Conservation (phyloP, 305 asterid genomes). For the Fraxinus platypoda region DNA sequence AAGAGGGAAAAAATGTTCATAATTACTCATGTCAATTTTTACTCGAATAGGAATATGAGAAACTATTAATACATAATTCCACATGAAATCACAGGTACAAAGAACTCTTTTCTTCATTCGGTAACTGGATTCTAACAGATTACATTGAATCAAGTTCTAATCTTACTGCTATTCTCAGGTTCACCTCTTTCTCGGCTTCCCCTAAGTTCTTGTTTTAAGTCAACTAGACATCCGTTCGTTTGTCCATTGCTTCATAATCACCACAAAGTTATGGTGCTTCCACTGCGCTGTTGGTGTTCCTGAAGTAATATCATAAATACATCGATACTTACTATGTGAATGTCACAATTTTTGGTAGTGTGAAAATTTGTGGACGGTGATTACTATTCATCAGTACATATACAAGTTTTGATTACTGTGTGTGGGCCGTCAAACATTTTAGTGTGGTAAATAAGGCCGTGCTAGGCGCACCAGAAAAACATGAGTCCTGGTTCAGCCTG, state of each 20-base stretch:
- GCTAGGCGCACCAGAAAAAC: neutral
- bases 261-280: constrained; percentile 14
- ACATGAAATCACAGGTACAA: neutral
- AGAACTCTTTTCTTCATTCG: neutral
- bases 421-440: neutral
- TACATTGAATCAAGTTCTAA: neutral
- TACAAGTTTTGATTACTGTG: neutral
- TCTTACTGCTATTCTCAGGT: neutral
- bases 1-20: neutral
- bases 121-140: neutral
- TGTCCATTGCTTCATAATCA: neutral
- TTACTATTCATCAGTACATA: neutral
- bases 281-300: constrained; percentile 28
- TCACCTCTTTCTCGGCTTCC: neutral
- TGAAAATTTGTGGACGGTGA: neutral
- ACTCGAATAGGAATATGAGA: neutral
- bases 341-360: neutral
- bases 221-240: constrained; percentile 1
- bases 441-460: neutral
- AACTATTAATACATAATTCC: neutral
- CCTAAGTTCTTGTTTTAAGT: neutral
- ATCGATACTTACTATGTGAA: neutral
- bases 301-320: constrained; percentile 20
- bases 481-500: neutral
- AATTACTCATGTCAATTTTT: neutral